These are phyloP conservation scores for Drechslerella stenobrocha DNA, from an alignment of 2,329 filamentous ascomycete genomes.

Conservation along the genomic window DNA sequence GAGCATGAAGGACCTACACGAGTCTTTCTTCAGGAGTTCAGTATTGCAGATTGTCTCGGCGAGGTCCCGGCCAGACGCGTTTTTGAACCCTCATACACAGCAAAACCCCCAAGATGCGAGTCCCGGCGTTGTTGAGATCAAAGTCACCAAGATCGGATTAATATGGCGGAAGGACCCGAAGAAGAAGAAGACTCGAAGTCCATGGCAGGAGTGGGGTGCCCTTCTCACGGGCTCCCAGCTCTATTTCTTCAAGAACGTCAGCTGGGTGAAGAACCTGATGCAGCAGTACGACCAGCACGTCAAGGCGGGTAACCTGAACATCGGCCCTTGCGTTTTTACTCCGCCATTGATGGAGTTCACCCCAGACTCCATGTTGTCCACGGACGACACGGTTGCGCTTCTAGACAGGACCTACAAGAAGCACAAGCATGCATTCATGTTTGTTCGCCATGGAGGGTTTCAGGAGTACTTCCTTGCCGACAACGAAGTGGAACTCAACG, in stretches of 20 bases:
- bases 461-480: constrained; percentile 92
- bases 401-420: constrained; percentile 85
- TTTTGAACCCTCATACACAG: constrained; percentile 83
- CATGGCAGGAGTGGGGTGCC: constrained; percentile 99
- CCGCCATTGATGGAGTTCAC: constrained; percentile 91
- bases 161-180: constrained; percentile 93
- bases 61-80: constrained; percentile 88
- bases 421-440: constrained; percentile 92
- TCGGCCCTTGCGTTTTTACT: constrained; percentile 77
- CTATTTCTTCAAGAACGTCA: constrained; percentile 91
- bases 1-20: constrained; percentile 79
- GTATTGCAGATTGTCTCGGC: constrained; percentile 94
- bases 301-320: constrained; percentile 73
- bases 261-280: constrained; percentile 89
- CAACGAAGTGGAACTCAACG: constrained; percentile 87
- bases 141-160: constrained; percentile 91
- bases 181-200: constrained; percentile 89
- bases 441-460: constrained; percentile 80
- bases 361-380: constrained; percentile 89
- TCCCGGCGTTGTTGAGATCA: constrained; percentile 93
- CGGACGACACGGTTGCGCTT: constrained; percentile 85
- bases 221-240: constrained; percentile 95
- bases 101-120: constrained; percentile 84
- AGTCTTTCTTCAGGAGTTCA: constrained; percentile 86
- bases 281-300: constrained; percentile 82